Percentiles rank a stretch among this genome's conserved stretches.
phyloP scores from a whole-genome alignment of 768 basidiomycete species.

The Multifurca ochricompacta region DNA sequence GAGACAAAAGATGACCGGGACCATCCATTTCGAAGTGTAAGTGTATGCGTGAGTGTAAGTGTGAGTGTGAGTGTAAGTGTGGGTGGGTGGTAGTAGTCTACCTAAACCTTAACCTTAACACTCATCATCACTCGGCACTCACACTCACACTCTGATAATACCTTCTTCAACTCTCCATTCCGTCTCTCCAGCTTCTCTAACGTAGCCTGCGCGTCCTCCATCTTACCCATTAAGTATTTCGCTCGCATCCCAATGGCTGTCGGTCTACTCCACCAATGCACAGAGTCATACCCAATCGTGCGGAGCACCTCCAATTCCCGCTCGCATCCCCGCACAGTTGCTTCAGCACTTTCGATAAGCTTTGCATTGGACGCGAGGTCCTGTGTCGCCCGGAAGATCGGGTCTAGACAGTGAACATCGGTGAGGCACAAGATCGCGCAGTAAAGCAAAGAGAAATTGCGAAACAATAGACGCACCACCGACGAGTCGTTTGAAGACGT shows the following conservation, averaged over 20 bases:
- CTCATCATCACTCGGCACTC: background rate
- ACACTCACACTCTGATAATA: slow-evolving; percentile 37
- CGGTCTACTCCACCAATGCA: slow-evolving; percentile 39
- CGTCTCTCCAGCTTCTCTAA: slow-evolving; percentile 61
- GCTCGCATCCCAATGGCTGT: slow-evolving; percentile 52
- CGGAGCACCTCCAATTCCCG: slow-evolving; percentile 63
- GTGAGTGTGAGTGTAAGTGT: background rate
- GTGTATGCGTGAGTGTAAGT: background rate
- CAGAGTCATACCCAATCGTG: slow-evolving; percentile 49
- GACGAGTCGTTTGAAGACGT: slow-evolving; percentile 76
- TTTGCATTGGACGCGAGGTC: slow-evolving; percentile 77
- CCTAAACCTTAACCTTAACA: background rate
- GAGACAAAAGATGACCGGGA: slow-evolving; percentile 57
- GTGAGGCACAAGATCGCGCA: slow-evolving; percentile 3
- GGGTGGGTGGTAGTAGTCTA: background rate
- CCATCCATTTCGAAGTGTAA: slow-evolving; percentile 34
- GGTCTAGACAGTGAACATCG: slow-evolving; percentile 38
- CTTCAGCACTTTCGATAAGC: slow-evolving; percentile 46
- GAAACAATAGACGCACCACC: slow-evolving; percentile 42
- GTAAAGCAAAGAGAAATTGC: slow-evolving; percentile 1
- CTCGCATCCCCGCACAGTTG: slow-evolving; percentile 63
- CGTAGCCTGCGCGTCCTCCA: slow-evolving; percentile 61
- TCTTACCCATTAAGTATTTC: slow-evolving; percentile 64
- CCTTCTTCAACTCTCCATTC: slow-evolving; percentile 60
- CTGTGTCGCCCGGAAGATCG: slow-evolving; percentile 71